phyloP scores from a whole-genome alignment of 1,284 basidiomycete genomes.

The Ustilago bromivora region DNA sequence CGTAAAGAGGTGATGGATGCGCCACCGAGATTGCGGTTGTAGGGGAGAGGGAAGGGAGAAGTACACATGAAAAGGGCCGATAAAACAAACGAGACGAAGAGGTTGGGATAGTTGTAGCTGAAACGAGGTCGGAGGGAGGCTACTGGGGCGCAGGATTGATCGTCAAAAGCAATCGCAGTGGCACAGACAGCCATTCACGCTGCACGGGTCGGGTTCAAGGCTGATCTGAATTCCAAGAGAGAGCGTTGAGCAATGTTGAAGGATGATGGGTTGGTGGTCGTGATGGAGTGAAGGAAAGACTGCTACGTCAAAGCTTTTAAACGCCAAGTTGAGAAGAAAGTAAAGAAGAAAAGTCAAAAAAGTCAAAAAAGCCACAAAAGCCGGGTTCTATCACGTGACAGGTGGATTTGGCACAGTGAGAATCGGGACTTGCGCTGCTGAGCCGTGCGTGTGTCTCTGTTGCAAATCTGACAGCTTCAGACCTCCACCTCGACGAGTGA shows the following conservation, averaged over 20 bases:
- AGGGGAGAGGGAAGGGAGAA: neutral
- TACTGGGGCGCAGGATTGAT: neutral
- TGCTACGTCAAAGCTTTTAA: neutral
- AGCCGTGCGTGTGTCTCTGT: neutral
- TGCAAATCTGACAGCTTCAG: neutral
- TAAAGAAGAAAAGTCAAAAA: slow-evolving; percentile 15
- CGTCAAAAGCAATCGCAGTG: neutral
- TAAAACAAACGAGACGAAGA: neutral
- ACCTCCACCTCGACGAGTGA: slow-evolving; percentile 20
- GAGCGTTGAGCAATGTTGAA: neutral
- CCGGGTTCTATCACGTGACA: slow-evolving; percentile 11
- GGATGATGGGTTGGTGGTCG: slow-evolving; percentile 9
- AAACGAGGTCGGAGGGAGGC: neutral
- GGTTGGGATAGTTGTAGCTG: neutral
- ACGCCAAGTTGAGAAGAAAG: neutral
- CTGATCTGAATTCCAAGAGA: neutral
- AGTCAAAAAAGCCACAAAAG: slow-evolving; percentile 13
- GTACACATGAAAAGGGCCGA: neutral
- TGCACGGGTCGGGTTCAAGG: neutral
- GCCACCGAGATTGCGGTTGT: slow-evolving; percentile 44
- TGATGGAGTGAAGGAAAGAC: neutral
- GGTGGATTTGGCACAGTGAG: neutral
- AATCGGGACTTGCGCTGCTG: slow-evolving; percentile 5
- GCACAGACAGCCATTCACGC: slow-evolving; percentile 2
- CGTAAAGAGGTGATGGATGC: slow-evolving; percentile 25